phyloP scores from a whole-genome alignment of 768 basidiomycete genomes.

The Mycena galopus region DNA sequence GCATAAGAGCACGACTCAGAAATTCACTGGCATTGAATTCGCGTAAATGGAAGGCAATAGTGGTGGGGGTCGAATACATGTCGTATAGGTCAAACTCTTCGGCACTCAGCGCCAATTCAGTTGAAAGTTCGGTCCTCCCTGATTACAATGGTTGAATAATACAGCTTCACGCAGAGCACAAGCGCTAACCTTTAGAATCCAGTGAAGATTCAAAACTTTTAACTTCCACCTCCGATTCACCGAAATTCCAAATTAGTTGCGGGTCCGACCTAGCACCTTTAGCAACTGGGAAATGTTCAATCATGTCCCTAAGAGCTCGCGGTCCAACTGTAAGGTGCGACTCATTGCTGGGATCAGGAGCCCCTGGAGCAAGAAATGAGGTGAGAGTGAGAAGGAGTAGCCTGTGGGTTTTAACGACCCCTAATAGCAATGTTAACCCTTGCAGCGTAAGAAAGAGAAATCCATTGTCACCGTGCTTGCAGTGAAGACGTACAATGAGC shows the following conservation, averaged over 20 bases:
- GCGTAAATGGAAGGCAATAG: slow-evolving; percentile 83
- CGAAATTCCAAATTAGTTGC: slow-evolving; percentile 86
- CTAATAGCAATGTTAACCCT: slow-evolving; percentile 50
- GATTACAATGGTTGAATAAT: slow-evolving; percentile 1
- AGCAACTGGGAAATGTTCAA: slow-evolving; percentile 83
- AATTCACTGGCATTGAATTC: slow-evolving; percentile 80
- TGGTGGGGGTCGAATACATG: slow-evolving; percentile 70
- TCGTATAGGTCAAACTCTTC: slow-evolving; percentile 89
- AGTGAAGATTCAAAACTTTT: slow-evolving; percentile 76
- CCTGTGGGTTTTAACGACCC: slow-evolving; percentile 86
- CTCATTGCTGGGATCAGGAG: slow-evolving; percentile 69
- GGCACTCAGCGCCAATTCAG: slow-evolving; percentile 80
- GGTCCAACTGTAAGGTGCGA: slow-evolving; percentile 81
- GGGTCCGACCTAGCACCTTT: slow-evolving; percentile 78
- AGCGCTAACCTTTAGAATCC: slow-evolving; percentile 69
- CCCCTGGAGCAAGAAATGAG: slow-evolving; percentile 73
- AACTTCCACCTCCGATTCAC: slow-evolving; percentile 73
- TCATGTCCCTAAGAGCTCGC: slow-evolving; percentile 78
- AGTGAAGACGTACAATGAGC: slow-evolving; percentile 79
- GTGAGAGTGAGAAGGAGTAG: slow-evolving; percentile 71
- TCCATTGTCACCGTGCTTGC: slow-evolving; percentile 78
- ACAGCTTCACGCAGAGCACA: neutral
- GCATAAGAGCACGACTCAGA: neutral
- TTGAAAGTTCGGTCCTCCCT: slow-evolving; percentile 77
- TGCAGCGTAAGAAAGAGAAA: neutral